A percentile compares a stretch with the other conserved stretches of the same genome.
phyloP scores from a whole-genome alignment of 306 rosid species.

The Vigna nakashimae region DNA sequence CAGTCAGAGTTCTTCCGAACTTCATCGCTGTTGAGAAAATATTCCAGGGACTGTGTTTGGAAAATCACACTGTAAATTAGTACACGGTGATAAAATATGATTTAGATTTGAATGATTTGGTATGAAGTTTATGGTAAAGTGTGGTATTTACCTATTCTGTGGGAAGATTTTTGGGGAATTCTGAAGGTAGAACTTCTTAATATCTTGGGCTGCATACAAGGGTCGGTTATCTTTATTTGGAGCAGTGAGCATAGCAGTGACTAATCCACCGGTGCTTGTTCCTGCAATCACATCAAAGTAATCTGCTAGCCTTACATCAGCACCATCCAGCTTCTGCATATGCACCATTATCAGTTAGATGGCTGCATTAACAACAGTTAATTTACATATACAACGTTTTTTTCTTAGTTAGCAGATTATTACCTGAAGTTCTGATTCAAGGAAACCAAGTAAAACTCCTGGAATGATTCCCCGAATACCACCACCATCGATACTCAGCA shows the following conservation, averaged over 20 bases:
- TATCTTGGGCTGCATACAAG: constrained; percentile 63
- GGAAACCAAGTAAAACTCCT: constrained; percentile 51
- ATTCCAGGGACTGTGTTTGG: neutral
- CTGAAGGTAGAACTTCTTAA: constrained; percentile 62
- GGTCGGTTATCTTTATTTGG: constrained; percentile 71
- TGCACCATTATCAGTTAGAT: neutral
- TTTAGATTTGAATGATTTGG: neutral
- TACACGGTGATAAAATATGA: neutral
- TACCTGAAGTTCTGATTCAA: constrained; percentile 70
- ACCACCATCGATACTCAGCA: constrained; percentile 72
- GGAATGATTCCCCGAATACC: constrained; percentile 72
- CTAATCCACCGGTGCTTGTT: constrained; percentile 76
- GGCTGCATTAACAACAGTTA: neutral
- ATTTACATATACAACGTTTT: neutral
- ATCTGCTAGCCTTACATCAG: constrained; percentile 63
- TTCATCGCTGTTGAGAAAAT: constrained; percentile 20
- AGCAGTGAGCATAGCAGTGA: constrained; percentile 68
- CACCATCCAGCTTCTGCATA: constrained; percentile 70
- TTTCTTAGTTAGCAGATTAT: neutral
- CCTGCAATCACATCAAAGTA: constrained; percentile 76
- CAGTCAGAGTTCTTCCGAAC: constrained; percentile 22
- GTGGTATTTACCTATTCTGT: constrained; percentile 45
- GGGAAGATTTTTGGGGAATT: constrained; percentile 68
- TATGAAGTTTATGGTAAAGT: neutral
- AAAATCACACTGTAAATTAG: constrained; percentile 21